Evolutionary conservation across 306 rosid species (phyloP).

Genomic region (Sophora flavescens): DNA sequence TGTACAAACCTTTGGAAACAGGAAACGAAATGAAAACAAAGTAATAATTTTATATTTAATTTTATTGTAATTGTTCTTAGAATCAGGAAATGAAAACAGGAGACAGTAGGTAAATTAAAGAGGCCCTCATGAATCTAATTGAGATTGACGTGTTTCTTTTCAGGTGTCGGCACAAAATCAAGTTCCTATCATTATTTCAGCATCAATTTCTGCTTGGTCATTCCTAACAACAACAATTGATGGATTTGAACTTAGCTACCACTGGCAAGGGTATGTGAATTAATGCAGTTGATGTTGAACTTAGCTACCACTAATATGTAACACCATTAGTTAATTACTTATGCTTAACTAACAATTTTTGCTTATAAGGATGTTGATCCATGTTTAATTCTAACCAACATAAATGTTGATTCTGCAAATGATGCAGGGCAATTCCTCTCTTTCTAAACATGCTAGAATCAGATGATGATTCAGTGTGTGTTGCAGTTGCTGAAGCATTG

Average conservation of each 20-base stretch:
- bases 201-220: constrained; percentile 52
- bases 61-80: too few relatives aligned
- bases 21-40: too few relatives aligned
- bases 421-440: constrained; percentile 46
- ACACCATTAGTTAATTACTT: too few relatives aligned
- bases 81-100: too few relatives aligned
- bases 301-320: too few relatives aligned
- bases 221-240: constrained; percentile 49
- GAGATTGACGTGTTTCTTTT: background rate
- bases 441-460: constrained; percentile 37
- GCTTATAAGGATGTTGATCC: too few relatives aligned
- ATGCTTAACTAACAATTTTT: too few relatives aligned
- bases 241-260: constrained; percentile 41
- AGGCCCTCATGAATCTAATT: background rate
- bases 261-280: constrained; percentile 49
- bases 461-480: constrained; percentile 40
- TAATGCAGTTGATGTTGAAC: background rate
- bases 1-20: too few relatives aligned
- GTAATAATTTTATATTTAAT: too few relatives aligned
- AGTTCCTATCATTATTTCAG: constrained; percentile 33
- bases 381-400: background rate
- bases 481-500: constrained; percentile 49
- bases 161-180: constrained; percentile 40
- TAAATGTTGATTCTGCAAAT: background rate
- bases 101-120: too few relatives aligned